Conservation (phyloP, 1,284 basidiomycete genomes). For the Grifola frondosa region DNA sequence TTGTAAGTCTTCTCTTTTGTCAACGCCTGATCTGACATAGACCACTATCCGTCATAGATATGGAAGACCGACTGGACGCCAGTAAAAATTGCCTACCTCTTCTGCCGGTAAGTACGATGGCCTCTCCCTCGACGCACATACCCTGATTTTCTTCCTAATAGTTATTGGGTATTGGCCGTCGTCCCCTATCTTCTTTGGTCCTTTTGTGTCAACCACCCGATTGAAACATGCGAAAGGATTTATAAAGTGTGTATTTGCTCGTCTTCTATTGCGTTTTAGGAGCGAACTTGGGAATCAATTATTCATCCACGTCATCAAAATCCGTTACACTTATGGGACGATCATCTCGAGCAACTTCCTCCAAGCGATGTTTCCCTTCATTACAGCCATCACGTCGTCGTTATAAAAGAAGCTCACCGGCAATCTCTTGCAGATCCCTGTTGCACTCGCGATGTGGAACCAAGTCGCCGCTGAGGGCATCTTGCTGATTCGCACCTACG, state of each 20-base stretch:
- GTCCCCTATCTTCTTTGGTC: slow-evolving; percentile 73
- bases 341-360: no score
- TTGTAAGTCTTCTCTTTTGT: slow-evolving; percentile 44
- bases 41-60: slow-evolving; percentile 56
- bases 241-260: slow-evolving; percentile 49
- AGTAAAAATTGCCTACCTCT: slow-evolving; percentile 75
- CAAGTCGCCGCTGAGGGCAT: slow-evolving; percentile 79
- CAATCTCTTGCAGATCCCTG: slow-evolving; percentile 54
- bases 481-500: slow-evolving; percentile 77
- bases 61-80: slow-evolving; percentile 82
- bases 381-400: not conserved
- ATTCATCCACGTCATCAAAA: no score
- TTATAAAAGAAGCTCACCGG: not conserved
- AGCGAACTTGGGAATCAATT: no score
- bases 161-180: slow-evolving; percentile 76
- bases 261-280: slow-evolving; percentile 6
- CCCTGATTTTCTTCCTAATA: slow-evolving; percentile 27
- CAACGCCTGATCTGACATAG: slow-evolving; percentile 9
- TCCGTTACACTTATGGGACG: no score
- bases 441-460: slow-evolving; percentile 80
- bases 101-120: slow-evolving; percentile 60
- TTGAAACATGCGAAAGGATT: slow-evolving; percentile 60
- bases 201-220: slow-evolving; percentile 65
- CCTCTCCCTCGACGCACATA: slow-evolving; percentile 8
- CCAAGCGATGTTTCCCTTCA: no score